Percentiles rank a stretch among this genome's conserved stretches.
phyloP scores from a whole-genome alignment of 73 alveolate genomes.

The Symbiodinium pilosum region DNA sequence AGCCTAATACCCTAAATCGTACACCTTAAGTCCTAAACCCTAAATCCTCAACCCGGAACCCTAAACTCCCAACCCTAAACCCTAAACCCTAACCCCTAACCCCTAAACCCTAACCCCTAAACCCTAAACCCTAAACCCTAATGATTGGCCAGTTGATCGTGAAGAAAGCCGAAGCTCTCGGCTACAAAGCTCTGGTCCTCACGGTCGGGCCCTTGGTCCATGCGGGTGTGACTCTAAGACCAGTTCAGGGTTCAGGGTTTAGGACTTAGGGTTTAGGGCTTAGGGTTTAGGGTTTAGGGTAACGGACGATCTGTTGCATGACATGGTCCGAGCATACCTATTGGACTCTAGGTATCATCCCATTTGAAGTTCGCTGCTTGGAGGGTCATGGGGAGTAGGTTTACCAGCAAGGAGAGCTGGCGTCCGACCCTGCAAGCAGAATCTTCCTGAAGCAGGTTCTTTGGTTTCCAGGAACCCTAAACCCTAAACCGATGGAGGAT shows the following conservation, averaged over 20 bases:
- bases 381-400: background rate
- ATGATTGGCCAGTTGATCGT: slow-evolving; percentile 24
- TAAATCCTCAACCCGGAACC: background rate
- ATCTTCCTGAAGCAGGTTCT: no score
- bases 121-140: background rate
- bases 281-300: background rate
- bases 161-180: slow-evolving; percentile 52
- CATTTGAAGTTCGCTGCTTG: no score
- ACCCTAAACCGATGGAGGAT: background rate
- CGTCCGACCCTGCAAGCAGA: background rate
- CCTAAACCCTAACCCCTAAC: background rate
- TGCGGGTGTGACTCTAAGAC: no score
- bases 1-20: no score
- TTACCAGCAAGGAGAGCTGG: background rate
- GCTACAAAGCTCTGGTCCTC: slow-evolving; percentile 61
- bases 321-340: no score
- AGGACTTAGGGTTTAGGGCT: background rate
- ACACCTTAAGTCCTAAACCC: background rate
- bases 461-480: background rate
- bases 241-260: background rate
- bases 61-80: background rate
- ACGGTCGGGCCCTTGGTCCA: no score
- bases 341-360: no score
- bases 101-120: background rate
- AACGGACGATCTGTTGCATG: no score